Evolutionary conservation across 2,329 filamentous ascomycete species (phyloP).

Genomic region (Zalaria obscura): DNA sequence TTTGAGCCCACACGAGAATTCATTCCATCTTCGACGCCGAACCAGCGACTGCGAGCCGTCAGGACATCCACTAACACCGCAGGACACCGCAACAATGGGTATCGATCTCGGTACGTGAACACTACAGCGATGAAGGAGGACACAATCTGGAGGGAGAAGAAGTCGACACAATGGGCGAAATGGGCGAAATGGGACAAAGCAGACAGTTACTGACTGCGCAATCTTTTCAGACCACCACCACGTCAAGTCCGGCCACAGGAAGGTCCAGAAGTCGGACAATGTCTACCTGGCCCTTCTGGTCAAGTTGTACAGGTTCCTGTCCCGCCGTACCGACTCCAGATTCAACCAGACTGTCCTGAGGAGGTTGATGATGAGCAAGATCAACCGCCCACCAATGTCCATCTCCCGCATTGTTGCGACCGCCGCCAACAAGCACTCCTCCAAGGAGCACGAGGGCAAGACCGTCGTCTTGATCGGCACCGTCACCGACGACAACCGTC

Average conservation of each 20-base stretch:
- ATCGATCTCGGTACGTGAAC: constrained; percentile 7
- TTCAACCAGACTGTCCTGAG: constrained; percentile 99
- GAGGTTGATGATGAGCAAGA: constrained; percentile 95
- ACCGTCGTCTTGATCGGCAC: constrained; percentile 90
- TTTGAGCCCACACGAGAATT: no score
- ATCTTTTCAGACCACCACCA: constrained; percentile 55
- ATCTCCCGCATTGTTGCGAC: constrained; percentile 71
- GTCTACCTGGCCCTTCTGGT: constrained; percentile 54
- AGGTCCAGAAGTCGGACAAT: constrained; percentile 67
- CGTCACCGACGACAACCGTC: constrained; percentile 95
- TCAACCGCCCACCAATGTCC: constrained; percentile 84
- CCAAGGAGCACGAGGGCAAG: constrained; percentile 52
- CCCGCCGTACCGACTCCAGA: constrained; percentile 71
- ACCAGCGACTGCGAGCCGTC: no score
- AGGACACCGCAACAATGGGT: constrained; percentile 5
- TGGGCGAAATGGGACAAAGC: no score
- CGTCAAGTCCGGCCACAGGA: constrained; percentile 46
- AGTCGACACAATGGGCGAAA: no score
- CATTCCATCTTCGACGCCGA: no score
- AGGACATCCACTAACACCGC: background rate
- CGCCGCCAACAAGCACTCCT: constrained; percentile 36
- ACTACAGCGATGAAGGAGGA: no score
- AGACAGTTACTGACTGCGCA: constrained; percentile 23
- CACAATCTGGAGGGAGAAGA: no score
- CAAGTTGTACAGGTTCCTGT: constrained; percentile 41